phyloP scores from a whole-genome alignment of 1,284 basidiomycete genomes.

The Cryptococcus amylolentus region DNA sequence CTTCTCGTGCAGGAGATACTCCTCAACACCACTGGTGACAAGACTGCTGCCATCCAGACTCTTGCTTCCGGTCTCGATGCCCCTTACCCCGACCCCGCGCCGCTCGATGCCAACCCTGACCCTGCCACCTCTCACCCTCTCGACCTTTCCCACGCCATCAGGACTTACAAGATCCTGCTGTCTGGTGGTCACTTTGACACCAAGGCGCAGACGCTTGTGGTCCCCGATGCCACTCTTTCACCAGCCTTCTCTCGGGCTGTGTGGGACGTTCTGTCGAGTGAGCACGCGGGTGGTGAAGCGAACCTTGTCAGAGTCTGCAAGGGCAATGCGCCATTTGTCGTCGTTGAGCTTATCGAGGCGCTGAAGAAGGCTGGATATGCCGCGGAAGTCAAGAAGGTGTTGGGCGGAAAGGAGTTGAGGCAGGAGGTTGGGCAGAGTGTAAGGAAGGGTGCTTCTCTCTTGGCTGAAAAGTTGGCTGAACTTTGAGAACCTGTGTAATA shows the following conservation, averaged over 20 bases:
- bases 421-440: conserved; percentile 36
- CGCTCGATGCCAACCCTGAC: conserved; percentile 25
- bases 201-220: conserved; percentile 56
- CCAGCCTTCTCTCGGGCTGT: conserved; percentile 59
- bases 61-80: conserved; percentile 59
- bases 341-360: conserved; percentile 70
- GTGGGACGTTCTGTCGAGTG: conserved; percentile 54
- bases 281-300: conserved; percentile 39
- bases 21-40: conserved; percentile 76
- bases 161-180: conserved; percentile 77
- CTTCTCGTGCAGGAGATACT: conserved; percentile 73
- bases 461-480: conserved; percentile 40
- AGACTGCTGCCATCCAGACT: conserved; percentile 59
- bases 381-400: conserved; percentile 58
- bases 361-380: conserved; percentile 53
- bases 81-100: conserved; percentile 55
- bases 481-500: conserved; percentile 15
- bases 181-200: conserved; percentile 84
- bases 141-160: conserved; percentile 71
- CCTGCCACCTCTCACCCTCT: conserved; percentile 59
- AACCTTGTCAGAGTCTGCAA: conserved; percentile 60
- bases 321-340: conserved; percentile 69
- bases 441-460: conserved; percentile 44
- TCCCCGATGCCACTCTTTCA: conserved; percentile 58
- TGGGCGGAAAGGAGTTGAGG: conserved; percentile 52